phyloP scores from a whole-genome alignment of 1,139 yeast species.

The Geotrichum reessii region DNA sequence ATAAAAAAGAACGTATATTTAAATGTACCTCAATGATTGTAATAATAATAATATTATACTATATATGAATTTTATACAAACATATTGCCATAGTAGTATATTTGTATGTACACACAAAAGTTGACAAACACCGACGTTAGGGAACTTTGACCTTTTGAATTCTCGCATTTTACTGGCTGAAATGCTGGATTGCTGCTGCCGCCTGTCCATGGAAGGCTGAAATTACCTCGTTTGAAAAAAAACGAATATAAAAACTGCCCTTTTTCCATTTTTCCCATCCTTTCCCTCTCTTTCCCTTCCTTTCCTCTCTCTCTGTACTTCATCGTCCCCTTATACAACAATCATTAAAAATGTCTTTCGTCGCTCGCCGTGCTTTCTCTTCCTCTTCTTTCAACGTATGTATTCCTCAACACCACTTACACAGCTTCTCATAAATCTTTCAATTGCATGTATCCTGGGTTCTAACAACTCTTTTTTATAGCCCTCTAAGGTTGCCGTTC shows the following conservation, averaged over 20 bases:
- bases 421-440: background rate
- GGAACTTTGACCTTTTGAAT: background rate
- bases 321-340: background rate
- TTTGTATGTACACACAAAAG: background rate
- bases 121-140: background rate
- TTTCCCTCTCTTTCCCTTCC: background rate
- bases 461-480: conserved; percentile 1
- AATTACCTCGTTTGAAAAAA: conserved; percentile 4
- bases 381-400: conserved; percentile 23
- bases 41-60: background rate
- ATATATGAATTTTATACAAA: background rate
- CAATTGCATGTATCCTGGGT: background rate
- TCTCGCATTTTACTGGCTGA: conserved; percentile 5
- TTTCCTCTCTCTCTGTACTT: conserved; percentile 6
- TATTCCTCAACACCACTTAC: background rate
- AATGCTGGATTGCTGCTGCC: conserved; percentile 5
- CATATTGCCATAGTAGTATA: background rate
- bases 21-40: too few relatives aligned
- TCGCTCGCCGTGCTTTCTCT: conserved; percentile 25
- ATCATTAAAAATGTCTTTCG: conserved; percentile 18
- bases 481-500: conserved; percentile 35
- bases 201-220: conserved; percentile 1
- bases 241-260: conserved; percentile 9
- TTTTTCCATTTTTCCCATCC: conserved; percentile 6
- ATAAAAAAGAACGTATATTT: too few relatives aligned